Evolutionary conservation across 495 filamentous ascomycete species (phyloP).

Genomic region (Parathielavia appendiculata): DNA sequence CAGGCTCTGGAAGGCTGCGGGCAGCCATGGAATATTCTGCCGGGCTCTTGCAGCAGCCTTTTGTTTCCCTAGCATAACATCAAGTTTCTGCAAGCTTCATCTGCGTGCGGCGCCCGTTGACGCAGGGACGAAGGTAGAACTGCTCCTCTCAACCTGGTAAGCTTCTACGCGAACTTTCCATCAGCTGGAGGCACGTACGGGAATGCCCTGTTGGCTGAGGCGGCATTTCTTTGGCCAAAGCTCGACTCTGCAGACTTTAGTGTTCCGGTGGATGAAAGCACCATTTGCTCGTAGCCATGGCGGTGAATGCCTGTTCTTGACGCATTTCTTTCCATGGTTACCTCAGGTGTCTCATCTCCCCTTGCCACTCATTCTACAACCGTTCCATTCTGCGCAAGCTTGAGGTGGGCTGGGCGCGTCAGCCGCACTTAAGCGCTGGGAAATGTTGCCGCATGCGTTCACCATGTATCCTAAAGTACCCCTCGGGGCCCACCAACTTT

Average conservation of each 20-base stretch:
- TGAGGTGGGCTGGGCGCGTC: constrained; percentile 1
- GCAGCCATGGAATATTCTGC: constrained; percentile 30
- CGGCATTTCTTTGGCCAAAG: too few species aligned
- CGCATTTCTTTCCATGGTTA: too few species aligned
- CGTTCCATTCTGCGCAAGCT: background rate
- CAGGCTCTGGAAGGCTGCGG: constrained; percentile 18
- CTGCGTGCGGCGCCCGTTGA: too few species aligned
- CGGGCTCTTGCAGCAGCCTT: constrained; percentile 11
- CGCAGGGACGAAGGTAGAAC: background rate
- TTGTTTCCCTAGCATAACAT: background rate
- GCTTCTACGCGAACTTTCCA: too few species aligned
- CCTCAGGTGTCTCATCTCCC: background rate
- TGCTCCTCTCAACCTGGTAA: too few species aligned
- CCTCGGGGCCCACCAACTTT: constrained; percentile 11
- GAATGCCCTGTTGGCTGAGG: too few species aligned
- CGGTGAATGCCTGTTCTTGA: too few species aligned
- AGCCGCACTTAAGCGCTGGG: background rate
- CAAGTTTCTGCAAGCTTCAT: background rate
- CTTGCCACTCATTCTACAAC: background rate
- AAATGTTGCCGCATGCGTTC: constrained; percentile 1
- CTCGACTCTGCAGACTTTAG: too few species aligned
- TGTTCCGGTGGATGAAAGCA: too few species aligned
- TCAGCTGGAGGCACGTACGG: too few species aligned
- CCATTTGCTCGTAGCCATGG: too few species aligned
- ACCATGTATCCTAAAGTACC: constrained; percentile 25